Evolutionary conservation across 2,329 filamentous ascomycete genomes (phyloP), one percentile per base, ranked within the genome.

Genomic region (Verticillium albo-atrum): DNA sequence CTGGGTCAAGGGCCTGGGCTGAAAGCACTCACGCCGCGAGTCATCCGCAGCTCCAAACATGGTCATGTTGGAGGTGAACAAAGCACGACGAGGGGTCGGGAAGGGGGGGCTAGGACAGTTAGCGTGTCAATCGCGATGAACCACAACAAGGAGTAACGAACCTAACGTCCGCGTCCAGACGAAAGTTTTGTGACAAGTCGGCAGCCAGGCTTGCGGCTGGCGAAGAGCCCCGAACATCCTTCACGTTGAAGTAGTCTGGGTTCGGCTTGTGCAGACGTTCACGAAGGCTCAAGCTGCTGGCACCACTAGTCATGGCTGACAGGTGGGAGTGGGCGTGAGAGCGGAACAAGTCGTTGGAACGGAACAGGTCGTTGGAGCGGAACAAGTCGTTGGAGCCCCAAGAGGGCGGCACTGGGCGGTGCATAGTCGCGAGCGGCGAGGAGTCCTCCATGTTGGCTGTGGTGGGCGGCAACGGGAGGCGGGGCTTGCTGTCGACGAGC

Each of bases 141-240:
- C 23, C 65, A 69, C 66, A 72, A 23, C 26, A 66, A 50, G 58
- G 63, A 63, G 63, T n/a, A 62, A 78, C 83, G 67, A 81, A 97
- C 94, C 93, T 97, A 71, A 89, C 74, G 59, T 86, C 82, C 62
- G 77, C 92, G 75, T 97, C 93, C 73, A 98, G 90, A 72, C 94
- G 90, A 73, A 98, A 96, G 79, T 98, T 99, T 72, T 97, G 92
- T 60, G 93, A 97, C 68, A 98, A 83, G 76, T 99, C 95, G 63
- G 92, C 93, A 50, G 93, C 94, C 67, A 99, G 80, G 70, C 91
- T 96, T 57, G 92, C 88, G 35, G 92, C 93, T 6, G 95, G 95
- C 59, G 95, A 99, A 23, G 93, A 96, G 55, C 92, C 91, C 66
- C 87, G 86, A 68, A 91, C 80, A 57, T 89, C 84, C 71, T 91